Evolutionary conservation across 169 alveolate species (phyloP).

Genomic region (Plasmodium vivax): DNA sequence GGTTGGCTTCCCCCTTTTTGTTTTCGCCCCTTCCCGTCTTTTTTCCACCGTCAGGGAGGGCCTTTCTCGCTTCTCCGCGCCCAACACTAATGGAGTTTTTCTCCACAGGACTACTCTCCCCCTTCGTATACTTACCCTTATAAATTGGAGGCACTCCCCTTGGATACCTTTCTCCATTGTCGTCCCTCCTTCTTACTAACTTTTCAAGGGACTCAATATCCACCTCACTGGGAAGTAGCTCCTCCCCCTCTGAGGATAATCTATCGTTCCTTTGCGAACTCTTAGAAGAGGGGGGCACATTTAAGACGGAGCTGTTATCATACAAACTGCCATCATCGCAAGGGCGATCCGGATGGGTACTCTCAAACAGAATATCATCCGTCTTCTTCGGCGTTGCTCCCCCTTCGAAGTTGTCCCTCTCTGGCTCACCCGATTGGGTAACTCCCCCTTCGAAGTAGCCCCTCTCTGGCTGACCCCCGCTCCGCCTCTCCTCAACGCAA

Average conservation of each 20-base stretch:
- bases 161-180: neutral
- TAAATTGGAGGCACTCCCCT: neutral
- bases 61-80: neutral
- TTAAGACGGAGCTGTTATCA: neutral
- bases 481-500: neutral
- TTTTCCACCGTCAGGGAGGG: neutral
- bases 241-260: neutral
- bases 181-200: neutral
- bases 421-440: neutral
- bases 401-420: neutral
- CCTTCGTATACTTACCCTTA: neutral
- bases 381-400: neutral
- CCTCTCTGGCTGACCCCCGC: neutral
- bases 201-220: neutral
- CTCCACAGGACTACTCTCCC: neutral
- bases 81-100: neutral
- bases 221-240: neutral
- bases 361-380: neutral
- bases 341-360: neutral
- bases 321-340: neutral
- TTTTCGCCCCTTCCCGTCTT: neutral
- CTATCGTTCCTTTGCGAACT: neutral
- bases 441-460: neutral
- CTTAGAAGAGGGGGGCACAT: neutral
- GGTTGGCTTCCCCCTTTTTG: neutral